A percentile compares a stretch with the other conserved stretches of the same genome.
phyloP scores from a whole-genome alignment of 164 flowering plant species.

The Euptelea pleiosperma region DNA sequence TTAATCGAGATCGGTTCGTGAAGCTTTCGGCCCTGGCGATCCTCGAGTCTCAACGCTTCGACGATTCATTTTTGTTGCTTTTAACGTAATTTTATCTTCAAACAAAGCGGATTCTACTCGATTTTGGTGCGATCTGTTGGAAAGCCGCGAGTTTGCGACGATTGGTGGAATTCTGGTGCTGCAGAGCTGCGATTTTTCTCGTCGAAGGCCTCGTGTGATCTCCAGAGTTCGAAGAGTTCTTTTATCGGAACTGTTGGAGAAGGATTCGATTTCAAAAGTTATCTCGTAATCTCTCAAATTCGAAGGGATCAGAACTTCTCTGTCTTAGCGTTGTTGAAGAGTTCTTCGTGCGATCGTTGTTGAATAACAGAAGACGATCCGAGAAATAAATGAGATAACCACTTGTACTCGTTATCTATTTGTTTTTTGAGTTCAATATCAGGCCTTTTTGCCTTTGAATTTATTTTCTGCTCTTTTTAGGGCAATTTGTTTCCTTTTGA shows the following conservation, averaged over 20 bases:
- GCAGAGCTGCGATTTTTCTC: not conserved
- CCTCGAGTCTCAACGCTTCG: not conserved
- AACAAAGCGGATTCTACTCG: too few species aligned
- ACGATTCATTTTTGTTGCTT: not conserved
- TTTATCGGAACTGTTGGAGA: too few species aligned
- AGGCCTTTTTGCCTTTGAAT: conserved; percentile 38
- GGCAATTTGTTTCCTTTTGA: conserved; percentile 14
- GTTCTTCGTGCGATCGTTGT: not conserved
- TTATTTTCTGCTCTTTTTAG: conserved; percentile 14
- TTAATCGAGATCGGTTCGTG: not conserved
- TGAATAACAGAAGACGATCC: not conserved
- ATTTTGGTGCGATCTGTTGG: not conserved
- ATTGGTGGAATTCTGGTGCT: not conserved
- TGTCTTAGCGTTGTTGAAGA: conserved; percentile 1
- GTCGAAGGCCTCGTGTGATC: not conserved
- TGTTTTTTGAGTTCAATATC: conserved; percentile 34
- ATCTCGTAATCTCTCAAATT: not conserved
- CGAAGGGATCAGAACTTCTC: not conserved
- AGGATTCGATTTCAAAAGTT: too few species aligned
- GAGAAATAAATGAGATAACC: conserved; percentile 2
- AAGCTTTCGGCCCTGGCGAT: not conserved
- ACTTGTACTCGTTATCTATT: conserved; percentile 16
- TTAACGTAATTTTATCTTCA: too few species aligned
- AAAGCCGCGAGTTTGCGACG: not conserved
- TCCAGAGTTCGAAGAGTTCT: not conserved